phyloP scores from a whole-genome alignment of 495 filamentous ascomycete species.

The Aspergillus mulundensis region DNA sequence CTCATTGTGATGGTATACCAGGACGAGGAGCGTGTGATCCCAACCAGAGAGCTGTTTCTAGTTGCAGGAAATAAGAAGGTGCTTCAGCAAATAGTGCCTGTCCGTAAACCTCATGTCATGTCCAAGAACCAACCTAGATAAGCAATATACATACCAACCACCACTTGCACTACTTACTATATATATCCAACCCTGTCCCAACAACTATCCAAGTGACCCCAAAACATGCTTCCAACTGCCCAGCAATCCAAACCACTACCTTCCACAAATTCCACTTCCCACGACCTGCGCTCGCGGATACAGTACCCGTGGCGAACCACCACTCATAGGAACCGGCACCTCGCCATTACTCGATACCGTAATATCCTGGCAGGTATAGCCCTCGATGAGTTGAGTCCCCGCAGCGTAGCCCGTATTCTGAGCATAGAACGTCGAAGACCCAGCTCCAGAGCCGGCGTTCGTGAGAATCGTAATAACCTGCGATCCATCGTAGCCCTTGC shows the following conservation, averaged over 20 bases:
- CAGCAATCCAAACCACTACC: neutral
- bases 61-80: too few species aligned
- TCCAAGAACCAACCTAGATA: too few species aligned
- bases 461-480: conserved; percentile 59
- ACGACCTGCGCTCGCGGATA: conserved; percentile 15
- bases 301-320: conserved; percentile 28
- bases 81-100: too few species aligned
- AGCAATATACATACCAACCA: too few species aligned
- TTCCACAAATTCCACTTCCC: conserved; percentile 8
- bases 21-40: too few species aligned
- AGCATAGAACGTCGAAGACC: conserved; percentile 45
- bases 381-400: conserved; percentile 36
- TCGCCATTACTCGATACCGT: conserved; percentile 33
- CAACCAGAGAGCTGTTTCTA: too few species aligned
- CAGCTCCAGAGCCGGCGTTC: conserved; percentile 50
- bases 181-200: too few species aligned
- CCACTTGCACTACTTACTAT: too few species aligned
- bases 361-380: conserved; percentile 39
- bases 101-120: too few species aligned
- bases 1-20: neutral
- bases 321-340: conserved; percentile 33
- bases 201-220: too few species aligned
- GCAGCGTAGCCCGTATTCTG: conserved; percentile 34
- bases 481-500: conserved; percentile 54
- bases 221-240: too few species aligned